These are phyloP conservation scores for Metschnikowia rubicola DNA, from an alignment of 805 yeast genomes.

Conservation along the genomic window DNA sequence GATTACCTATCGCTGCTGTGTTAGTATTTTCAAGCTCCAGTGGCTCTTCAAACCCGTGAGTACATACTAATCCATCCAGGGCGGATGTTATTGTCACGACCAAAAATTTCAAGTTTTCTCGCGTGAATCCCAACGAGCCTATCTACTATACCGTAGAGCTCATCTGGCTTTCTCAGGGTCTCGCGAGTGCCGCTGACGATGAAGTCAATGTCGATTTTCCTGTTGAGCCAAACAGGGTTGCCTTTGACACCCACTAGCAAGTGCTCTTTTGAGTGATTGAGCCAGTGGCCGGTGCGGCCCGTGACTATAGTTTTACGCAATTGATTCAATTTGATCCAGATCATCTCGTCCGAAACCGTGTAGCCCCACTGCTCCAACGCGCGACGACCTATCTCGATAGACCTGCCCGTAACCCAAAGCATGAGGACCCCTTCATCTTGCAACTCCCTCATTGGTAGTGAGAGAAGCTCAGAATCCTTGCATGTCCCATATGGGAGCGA, in stretches of 20 bases:
- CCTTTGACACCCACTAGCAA: constrained; percentile 84
- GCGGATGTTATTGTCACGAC: constrained; percentile 78
- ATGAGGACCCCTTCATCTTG: constrained; percentile 83
- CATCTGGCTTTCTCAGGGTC: constrained; percentile 89
- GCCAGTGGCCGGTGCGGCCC: constrained; percentile 96
- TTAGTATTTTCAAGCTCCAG: constrained; percentile 1
- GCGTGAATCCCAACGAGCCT: constrained; percentile 74
- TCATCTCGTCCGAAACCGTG: constrained; percentile 66
- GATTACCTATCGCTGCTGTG: constrained; percentile 66
- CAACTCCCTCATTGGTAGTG: constrained; percentile 60
- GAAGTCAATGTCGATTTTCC: constrained; percentile 66
- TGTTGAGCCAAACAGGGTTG: constrained; percentile 64
- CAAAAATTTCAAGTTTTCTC: constrained; percentile 84
- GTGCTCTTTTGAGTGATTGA: constrained; percentile 93
- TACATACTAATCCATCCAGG: constrained; percentile 79
- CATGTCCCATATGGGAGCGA: constrained; percentile 73
- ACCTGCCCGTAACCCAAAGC: constrained; percentile 94
- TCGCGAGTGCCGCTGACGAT: constrained; percentile 84
- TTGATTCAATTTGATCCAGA: constrained; percentile 92
- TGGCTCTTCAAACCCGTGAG: too few species aligned
- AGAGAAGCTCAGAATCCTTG: constrained; percentile 69
- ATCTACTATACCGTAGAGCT: constrained; percentile 79
- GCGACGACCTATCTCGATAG: constrained; percentile 81
- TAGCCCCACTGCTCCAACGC: constrained; percentile 84
- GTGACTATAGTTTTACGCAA: constrained; percentile 85